These are phyloP conservation scores for Suhomyces vadensis DNA, from an alignment of 805 yeast genomes.

Conservation along the genomic window DNA sequence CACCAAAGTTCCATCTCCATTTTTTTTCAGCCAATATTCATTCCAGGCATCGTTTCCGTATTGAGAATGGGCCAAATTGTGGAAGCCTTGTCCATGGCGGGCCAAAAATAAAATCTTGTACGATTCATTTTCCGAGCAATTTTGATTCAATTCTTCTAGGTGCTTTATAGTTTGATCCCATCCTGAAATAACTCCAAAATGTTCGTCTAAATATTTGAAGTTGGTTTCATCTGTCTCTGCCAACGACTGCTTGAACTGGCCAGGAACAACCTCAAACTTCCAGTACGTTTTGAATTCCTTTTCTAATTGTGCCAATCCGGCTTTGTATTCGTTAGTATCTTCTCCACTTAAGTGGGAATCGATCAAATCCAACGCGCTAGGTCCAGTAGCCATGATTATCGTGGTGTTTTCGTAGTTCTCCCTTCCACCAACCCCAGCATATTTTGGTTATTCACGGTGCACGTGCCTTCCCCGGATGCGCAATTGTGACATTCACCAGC, in stretches of 20 bases:
- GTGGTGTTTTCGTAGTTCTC: background rate
- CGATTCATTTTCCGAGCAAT: constrained; percentile 23
- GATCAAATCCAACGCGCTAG: constrained; percentile 28
- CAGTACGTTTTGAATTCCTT: constrained; percentile 21
- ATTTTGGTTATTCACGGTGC: no score
- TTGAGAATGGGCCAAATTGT: constrained; percentile 46
- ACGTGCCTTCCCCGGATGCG: no score
- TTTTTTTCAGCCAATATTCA: constrained; percentile 42
- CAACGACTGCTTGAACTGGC: constrained; percentile 46
- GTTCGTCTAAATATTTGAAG: constrained; percentile 43
- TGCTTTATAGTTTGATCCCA: constrained; percentile 21
- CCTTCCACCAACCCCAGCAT: no score
- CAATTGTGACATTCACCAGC: no score
- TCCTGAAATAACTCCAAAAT: constrained; percentile 43
- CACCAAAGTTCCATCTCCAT: constrained; percentile 47
- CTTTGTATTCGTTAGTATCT: constrained; percentile 19
- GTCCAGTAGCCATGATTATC: constrained; percentile 16
- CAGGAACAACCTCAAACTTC: constrained; percentile 43
- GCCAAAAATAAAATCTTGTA: constrained; percentile 51
- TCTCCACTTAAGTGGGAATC: constrained; percentile 28
- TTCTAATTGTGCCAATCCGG: constrained; percentile 12
- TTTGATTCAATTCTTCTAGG: constrained; percentile 37
- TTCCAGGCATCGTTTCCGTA: constrained; percentile 51
- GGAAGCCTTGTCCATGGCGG: constrained; percentile 58
- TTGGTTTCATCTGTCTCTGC: constrained; percentile 40